Conservation (phyloP, 495 filamentous ascomycete species). For the Penicillium cataractarum region DNA sequence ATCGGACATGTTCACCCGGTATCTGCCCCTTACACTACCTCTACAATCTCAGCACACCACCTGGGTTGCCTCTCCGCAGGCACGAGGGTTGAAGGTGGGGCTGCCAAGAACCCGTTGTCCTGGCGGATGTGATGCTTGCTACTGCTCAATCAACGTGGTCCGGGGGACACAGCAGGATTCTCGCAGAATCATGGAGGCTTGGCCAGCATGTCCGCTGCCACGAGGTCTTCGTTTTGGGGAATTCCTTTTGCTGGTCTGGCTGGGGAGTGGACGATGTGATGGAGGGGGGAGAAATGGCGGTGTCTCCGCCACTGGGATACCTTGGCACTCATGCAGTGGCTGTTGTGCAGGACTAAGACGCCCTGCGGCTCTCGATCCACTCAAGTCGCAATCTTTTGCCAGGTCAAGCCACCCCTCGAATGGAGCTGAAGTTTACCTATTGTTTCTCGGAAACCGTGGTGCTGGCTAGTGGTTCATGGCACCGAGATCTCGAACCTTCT, state of each 20-base stretch:
- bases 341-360: conserved; percentile 25
- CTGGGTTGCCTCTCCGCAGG: conserved; percentile 15
- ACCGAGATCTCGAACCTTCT: not conserved
- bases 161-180: conserved; percentile 26
- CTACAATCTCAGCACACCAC: conserved; percentile 1
- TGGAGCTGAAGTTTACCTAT: not conserved
- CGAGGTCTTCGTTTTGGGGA: not conserved
- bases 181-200: conserved; percentile 15
- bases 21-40: conserved; percentile 2
- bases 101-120: conserved; percentile 20
- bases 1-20: not conserved
- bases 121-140: conserved; percentile 11
- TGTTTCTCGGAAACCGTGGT: not conserved
- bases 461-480: not conserved
- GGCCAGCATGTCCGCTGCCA: conserved; percentile 14
- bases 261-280: not conserved
- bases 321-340: conserved; percentile 29
- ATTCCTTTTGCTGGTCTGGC: conserved; percentile 13
- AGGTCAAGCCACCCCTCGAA: conserved; percentile 3
- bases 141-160: conserved; percentile 24
- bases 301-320: conserved; percentile 27
- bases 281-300: conserved; percentile 32
- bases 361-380: conserved; percentile 20
- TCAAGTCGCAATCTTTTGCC: conserved; percentile 13
- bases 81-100: conserved; percentile 19